Evolutionary conservation across 1,284 basidiomycete species (phyloP).

Genomic region (Sphaerobolus stellatus): DNA sequence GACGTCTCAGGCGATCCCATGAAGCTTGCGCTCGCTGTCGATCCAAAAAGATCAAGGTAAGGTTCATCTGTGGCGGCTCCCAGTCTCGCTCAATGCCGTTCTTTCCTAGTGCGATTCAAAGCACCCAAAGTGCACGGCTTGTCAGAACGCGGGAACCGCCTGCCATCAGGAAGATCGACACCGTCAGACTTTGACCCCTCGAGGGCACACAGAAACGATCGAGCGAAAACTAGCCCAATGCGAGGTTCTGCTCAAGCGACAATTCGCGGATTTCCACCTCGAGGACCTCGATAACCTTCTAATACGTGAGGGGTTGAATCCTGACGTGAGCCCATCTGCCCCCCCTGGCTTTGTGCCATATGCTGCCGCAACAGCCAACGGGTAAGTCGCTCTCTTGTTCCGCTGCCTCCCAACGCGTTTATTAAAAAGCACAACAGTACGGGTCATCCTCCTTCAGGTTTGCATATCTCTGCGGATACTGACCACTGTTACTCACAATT

Average conservation of each 20-base stretch:
- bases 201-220: constrained; percentile 75
- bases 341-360: constrained; percentile 8
- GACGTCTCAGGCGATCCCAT: constrained; percentile 78
- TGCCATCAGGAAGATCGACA: constrained; percentile 85
- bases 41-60: constrained; percentile 91
- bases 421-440: not conserved
- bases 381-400: constrained; percentile 5
- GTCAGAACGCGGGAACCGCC: constrained; percentile 68
- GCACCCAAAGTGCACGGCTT: constrained; percentile 79
- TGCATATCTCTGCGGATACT: not conserved
- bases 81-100: constrained; percentile 23
- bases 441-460: not conserved
- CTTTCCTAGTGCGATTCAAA: constrained; percentile 75
- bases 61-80: constrained; percentile 53
- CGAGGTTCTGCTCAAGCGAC: constrained; percentile 69
- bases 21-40: constrained; percentile 86
- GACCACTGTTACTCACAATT: not conserved
- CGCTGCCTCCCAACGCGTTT: not conserved
- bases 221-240: constrained; percentile 75
- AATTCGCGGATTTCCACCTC: constrained; percentile 63
- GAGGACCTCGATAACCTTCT: constrained; percentile 64
- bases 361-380: not conserved
- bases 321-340: constrained; percentile 29
- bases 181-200: constrained; percentile 75
- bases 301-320: constrained; percentile 63